Evolutionary conservation across 225 moss, liverwort and hornwort species (phyloP).

Genomic region (Straminergon stramineum): DNA sequence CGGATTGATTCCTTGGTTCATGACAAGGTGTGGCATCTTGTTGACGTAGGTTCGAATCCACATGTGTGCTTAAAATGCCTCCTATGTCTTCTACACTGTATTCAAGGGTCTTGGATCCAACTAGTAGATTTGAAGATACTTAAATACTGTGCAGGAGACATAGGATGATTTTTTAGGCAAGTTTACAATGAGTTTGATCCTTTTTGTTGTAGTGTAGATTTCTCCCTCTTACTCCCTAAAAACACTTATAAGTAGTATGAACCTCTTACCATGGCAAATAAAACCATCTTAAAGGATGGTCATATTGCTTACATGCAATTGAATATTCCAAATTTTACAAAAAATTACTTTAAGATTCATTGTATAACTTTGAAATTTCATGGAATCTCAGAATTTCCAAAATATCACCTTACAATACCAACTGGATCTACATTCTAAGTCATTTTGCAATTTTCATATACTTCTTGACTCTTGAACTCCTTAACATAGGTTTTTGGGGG

Average conservation of each 20-base stretch:
- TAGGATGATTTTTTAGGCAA: background rate
- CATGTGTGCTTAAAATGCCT: background rate
- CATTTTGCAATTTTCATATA: background rate
- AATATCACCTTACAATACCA: background rate
- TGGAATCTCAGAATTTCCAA: background rate
- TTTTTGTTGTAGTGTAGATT: background rate
- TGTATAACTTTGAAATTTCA: background rate
- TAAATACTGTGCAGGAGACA: background rate
- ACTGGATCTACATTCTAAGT: background rate
- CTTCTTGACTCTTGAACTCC: background rate
- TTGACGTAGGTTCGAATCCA: fast-evolving
- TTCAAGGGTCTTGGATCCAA: background rate
- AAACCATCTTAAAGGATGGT: background rate
- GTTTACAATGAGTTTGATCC: background rate
- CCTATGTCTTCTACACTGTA: background rate
- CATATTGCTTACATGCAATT: fast-evolving
- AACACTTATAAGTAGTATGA: background rate
- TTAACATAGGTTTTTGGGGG: background rate
- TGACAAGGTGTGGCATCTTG: fast-evolving
- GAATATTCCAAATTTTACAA: background rate
- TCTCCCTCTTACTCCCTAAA: background rate
- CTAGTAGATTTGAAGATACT: background rate
- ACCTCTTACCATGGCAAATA: background rate
- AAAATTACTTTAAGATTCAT: background rate
- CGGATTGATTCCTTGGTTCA: background rate